Evolutionary conservation across 495 filamentous ascomycete genomes (phyloP).

Genomic region (Annulohypoxylon nitens): DNA sequence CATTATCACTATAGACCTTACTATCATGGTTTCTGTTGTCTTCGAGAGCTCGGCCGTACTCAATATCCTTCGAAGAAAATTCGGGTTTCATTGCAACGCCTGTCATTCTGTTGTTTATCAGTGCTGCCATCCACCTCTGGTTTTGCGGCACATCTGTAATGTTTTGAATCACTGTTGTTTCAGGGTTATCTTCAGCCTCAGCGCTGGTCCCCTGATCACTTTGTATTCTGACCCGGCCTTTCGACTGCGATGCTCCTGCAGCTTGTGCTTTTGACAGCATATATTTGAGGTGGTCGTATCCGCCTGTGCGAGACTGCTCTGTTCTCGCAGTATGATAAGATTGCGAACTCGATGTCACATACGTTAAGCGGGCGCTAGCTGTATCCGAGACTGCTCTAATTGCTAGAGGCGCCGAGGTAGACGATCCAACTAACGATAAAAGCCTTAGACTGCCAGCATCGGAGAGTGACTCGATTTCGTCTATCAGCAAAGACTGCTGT

Average conservation of each 20-base stretch:
- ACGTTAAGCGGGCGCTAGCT: conserved; percentile 11
- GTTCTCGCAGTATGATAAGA: conserved; percentile 13
- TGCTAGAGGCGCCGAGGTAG: conserved; percentile 2
- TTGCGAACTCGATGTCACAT: conserved; percentile 9
- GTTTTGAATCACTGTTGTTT: neutral
- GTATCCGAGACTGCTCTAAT: conserved; percentile 7
- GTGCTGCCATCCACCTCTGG: conserved; percentile 19
- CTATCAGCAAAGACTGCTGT: conserved; percentile 7
- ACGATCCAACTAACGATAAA: neutral
- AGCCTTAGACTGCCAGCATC: conserved; percentile 5
- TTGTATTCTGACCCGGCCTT: neutral
- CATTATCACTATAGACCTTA: neutral
- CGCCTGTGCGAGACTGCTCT: neutral
- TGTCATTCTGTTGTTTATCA: neutral
- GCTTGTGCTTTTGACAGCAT: conserved; percentile 10
- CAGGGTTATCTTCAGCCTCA: neutral
- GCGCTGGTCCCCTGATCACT: neutral
- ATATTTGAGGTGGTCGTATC: neutral
- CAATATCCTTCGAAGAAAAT: conserved; percentile 6
- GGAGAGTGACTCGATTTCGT: conserved; percentile 11
- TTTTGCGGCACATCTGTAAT: neutral
- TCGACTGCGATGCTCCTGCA: neutral
- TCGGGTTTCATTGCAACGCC: neutral
- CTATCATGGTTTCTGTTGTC: neutral
- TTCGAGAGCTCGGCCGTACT: conserved; percentile 7